These are phyloP conservation scores for Margaritispora aquatica DNA, from an alignment of 495 filamentous ascomycete genomes.

Conservation along the genomic window DNA sequence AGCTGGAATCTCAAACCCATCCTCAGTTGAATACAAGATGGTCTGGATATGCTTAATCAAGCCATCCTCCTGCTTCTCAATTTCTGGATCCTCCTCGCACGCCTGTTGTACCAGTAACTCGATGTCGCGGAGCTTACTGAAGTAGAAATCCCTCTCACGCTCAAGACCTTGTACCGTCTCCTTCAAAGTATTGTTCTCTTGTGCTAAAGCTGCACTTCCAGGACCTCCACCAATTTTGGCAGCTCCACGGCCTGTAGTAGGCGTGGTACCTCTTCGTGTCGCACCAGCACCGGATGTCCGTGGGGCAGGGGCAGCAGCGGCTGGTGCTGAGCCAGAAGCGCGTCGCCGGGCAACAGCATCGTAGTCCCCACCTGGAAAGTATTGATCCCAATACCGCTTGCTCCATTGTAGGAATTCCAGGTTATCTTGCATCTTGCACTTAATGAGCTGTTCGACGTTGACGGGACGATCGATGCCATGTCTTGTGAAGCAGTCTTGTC, in stretches of 20 bases:
- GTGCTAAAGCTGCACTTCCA: slow-evolving; percentile 59
- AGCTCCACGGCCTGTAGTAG: slow-evolving; percentile 53
- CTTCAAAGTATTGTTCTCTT: slow-evolving; percentile 79
- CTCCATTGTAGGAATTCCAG: slow-evolving; percentile 97
- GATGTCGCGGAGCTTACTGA: slow-evolving; percentile 95
- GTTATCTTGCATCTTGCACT: slow-evolving; percentile 99
- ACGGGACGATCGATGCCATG: slow-evolving; percentile 83
- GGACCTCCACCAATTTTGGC: slow-evolving; percentile 44
- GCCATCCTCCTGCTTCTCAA: slow-evolving; percentile 88
- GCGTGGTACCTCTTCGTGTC: slow-evolving; percentile 66
- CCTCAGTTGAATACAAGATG: slow-evolving; percentile 96
- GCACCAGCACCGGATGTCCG: slow-evolving; percentile 47
- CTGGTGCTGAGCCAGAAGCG: slow-evolving; percentile 58
- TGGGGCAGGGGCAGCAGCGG: slow-evolving; percentile 35
- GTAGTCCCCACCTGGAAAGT: slow-evolving; percentile 94
- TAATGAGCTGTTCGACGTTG: slow-evolving; percentile 80
- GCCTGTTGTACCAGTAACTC: slow-evolving; percentile 88
- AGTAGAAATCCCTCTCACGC: slow-evolving; percentile 97
- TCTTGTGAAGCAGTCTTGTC: slow-evolving; percentile 71
- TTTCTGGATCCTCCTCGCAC: slow-evolving; percentile 80
- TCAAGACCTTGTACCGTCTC: slow-evolving; percentile 81
- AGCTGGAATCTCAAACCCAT: slow-evolving; percentile 79
- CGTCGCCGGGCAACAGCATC: slow-evolving; percentile 83
- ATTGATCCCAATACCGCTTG: slow-evolving; percentile 96
- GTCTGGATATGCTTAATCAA: slow-evolving; percentile 90